A percentile compares a stretch with the other conserved stretches of the same genome.
Conservation (phyloP, 164 flowering plant species). For the Nymphaea thermarum region DNA sequence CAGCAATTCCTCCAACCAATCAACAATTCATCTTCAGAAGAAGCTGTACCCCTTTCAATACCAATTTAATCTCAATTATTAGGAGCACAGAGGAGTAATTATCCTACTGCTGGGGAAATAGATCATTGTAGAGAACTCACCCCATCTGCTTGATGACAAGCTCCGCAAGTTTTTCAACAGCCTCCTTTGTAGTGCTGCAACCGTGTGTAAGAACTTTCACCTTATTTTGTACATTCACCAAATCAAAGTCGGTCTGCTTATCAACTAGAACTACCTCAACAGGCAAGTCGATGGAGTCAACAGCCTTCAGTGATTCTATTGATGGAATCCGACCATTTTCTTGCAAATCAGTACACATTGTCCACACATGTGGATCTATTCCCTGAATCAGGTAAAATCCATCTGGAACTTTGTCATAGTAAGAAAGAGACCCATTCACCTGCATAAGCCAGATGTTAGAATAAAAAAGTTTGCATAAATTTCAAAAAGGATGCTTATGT, state of each 20-base stretch:
- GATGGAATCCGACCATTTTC: conserved; percentile 90
- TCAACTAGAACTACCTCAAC: conserved; percentile 77
- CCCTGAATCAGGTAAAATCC: conserved; percentile 85
- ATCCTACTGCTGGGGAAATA: background rate
- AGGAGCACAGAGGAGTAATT: conserved; percentile 5
- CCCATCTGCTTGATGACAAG: conserved; percentile 79
- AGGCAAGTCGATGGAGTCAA: conserved; percentile 46
- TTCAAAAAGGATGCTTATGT: too few relatives aligned
- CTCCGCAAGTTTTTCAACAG: conserved; percentile 83
- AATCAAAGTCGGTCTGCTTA: conserved; percentile 52
- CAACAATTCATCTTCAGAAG: conserved; percentile 45
- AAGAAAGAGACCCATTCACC: conserved; percentile 93
- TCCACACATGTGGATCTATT: conserved; percentile 90
- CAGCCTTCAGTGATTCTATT: conserved; percentile 57
- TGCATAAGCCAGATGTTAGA: conserved; percentile 14
- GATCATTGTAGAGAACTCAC: conserved; percentile 32
- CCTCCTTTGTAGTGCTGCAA: conserved; percentile 61
- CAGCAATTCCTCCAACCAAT: conserved; percentile 58
- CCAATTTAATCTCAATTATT: conserved; percentile 20
- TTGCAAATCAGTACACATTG: conserved; percentile 65
- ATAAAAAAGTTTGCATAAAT: background rate
- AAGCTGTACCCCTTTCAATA: conserved; percentile 63
- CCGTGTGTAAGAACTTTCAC: conserved; percentile 36
- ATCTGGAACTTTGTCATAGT: conserved; percentile 80
- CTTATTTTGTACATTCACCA: conserved; percentile 64